Evolutionary conservation across 306 rosid genomes (phyloP).

Genomic region (Abrus pulchellus): DNA sequence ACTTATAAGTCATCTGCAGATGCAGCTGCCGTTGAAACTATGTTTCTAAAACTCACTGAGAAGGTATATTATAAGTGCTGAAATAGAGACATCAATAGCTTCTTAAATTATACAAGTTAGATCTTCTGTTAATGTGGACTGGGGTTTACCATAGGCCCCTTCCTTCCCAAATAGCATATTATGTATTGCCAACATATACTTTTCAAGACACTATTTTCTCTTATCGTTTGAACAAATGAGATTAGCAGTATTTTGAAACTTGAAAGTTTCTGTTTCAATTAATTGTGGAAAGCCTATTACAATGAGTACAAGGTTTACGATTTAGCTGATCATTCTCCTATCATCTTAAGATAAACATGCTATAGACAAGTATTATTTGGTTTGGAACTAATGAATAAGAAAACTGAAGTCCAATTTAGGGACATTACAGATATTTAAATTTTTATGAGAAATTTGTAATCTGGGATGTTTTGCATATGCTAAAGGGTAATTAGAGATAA

Average conservation of each 20-base stretch:
- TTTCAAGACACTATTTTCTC: background rate
- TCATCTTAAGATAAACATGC: slow-evolving; percentile 1
- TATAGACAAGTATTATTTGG: background rate
- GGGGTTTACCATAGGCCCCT: slow-evolving; percentile 1
- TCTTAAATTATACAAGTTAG: background rate
- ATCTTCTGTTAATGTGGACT: slow-evolving; percentile 7
- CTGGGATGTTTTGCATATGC: slow-evolving; percentile 29
- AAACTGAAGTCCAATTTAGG: background rate
- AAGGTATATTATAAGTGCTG: slow-evolving; percentile 59
- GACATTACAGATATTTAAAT: background rate
- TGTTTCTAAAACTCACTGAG: slow-evolving; percentile 87
- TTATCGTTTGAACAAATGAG: background rate
- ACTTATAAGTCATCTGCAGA: slow-evolving; percentile 95
- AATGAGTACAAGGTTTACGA: background rate
- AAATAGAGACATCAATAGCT: background rate
- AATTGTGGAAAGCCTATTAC: slow-evolving; percentile 8
- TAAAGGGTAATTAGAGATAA: slow-evolving; percentile 10
- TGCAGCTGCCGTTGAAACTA: slow-evolving; percentile 93
- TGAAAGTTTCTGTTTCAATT: slow-evolving; percentile 15
- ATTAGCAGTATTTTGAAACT: slow-evolving; percentile 18
- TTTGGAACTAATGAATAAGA: slow-evolving; percentile 13
- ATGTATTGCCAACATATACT: slow-evolving; percentile 9
- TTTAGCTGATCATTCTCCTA: slow-evolving; percentile 20
- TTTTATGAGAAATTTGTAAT: background rate
- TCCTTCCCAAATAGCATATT: slow-evolving; percentile 6